Base-by-base conservation (phyloP, 1,284 basidiomycete genomes). In the Papiliotrema nemorosa region DNA sequence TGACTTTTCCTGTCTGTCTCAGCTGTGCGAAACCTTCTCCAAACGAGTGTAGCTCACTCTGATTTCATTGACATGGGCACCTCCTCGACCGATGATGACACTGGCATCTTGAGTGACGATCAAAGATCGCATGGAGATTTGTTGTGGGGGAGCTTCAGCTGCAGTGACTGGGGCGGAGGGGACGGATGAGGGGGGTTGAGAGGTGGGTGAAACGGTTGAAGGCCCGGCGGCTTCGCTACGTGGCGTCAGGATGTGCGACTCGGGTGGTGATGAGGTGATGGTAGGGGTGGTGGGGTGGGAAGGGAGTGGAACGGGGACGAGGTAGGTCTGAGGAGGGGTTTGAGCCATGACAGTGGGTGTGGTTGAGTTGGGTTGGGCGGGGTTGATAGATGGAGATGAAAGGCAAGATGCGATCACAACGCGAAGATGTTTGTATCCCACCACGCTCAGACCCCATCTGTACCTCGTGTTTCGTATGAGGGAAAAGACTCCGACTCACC, bases 91-190 rank as follows among this genome's bases (percentile, higher is more conserved):
- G 68, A 99, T 99, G 78, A 99, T 98, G 76, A 99, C 92, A 52
- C 90, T 94, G 16, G 96, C 96, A 74, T 99, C 96, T 76, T 97
- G 92, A 10, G 96, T 98, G 62, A 98, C 93, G 68, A 99, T 98
- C 67, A 99, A 79, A 75, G 88, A 91, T 47, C 90, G 84, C 88
- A 94, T 91, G 61, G 91, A 87, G 58, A 94, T 94, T 49, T 76
- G 73, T 57, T 70, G 69, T 16, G 57, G 56, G 18, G 66, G 64
- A n/a, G 67, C 52, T 45, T 70, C 69, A 22, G 64, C 52, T 25
- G 63, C 59, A 53, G 68, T 61, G 48, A 60, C 64, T 3, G 71
- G 71, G 22, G 63, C 60, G 13, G 63, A 47, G 25, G 66, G 66
- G 50, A 65, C 53, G 16, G 61, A 60, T 22, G 63, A 52, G 18